These are phyloP conservation scores for Bremia lactucae DNA, from an alignment of 352 stramenopile species.

Conservation along the genomic window DNA sequence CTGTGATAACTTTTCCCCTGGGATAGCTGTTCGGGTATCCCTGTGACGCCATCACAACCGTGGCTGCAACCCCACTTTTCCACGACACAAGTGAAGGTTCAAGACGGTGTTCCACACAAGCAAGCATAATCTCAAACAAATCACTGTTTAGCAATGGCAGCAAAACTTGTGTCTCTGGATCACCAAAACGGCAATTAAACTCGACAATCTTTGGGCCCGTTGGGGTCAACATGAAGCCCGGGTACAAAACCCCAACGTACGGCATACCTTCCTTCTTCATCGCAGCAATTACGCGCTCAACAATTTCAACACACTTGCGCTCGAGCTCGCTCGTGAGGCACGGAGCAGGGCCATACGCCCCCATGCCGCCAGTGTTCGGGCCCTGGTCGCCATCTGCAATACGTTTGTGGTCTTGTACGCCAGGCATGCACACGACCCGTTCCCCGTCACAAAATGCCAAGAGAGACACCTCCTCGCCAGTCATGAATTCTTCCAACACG, in stretches of 20 bases:
- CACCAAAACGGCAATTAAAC: conserved; percentile 99
- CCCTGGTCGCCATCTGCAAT: conserved; percentile 95
- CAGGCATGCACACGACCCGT: conserved; percentile 91
- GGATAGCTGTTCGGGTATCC: conserved; percentile 98
- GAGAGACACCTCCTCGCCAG: conserved; percentile 95
- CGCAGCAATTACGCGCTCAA: conserved; percentile 60
- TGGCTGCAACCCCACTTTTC: conserved; percentile 87
- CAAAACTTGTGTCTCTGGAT: conserved; percentile 98
- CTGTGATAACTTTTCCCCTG: conserved; percentile 94
- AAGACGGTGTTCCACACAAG: conserved; percentile 91
- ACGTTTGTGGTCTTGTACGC: conserved; percentile 98
- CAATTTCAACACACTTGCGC: conserved; percentile 85
- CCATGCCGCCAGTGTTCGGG: conserved; percentile 99
- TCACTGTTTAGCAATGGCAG: conserved; percentile 96
- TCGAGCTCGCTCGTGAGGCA: conserved; percentile 90
- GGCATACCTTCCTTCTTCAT: conserved; percentile 92
- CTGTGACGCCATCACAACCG: conserved; percentile 93
- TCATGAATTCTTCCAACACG: conserved; percentile 98
- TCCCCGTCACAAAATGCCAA: conserved; percentile 97
- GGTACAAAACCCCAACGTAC: conserved; percentile 98
- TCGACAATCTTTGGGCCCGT: conserved; percentile 93
- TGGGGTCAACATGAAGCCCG: conserved; percentile 95
- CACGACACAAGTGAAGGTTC: conserved; percentile 82
- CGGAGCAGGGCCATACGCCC: conserved; percentile 95
- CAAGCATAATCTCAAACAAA: conserved; percentile 95